These are phyloP conservation scores for Penicillium chermesinum DNA, from an alignment of 495 filamentous ascomycete genomes.

Conservation along the genomic window DNA sequence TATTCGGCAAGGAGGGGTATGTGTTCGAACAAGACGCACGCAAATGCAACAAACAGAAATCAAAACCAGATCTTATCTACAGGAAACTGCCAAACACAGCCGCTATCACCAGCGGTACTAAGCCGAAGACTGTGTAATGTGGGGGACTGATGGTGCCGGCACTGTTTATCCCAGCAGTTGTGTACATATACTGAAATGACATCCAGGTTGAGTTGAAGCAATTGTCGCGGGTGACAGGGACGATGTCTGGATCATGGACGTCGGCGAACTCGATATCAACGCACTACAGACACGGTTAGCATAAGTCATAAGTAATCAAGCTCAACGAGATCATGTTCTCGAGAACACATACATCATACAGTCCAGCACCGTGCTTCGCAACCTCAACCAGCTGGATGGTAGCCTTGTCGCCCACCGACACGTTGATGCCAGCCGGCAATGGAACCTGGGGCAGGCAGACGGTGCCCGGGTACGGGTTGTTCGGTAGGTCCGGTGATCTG, in stretches of 20 bases:
- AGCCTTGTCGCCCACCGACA: constrained; percentile 78
- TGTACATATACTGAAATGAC: constrained; percentile 71
- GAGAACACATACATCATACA: constrained; percentile 82
- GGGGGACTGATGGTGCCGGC: constrained; percentile 25
- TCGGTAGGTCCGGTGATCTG: constrained; percentile 78
- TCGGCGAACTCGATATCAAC: constrained; percentile 84
- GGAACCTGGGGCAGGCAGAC: constrained; percentile 89
- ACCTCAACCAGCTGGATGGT: constrained; percentile 92
- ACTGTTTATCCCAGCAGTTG: constrained; percentile 45
- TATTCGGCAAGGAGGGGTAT: constrained; percentile 17
- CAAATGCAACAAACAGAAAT: constrained; percentile 8
- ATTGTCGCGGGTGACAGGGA: constrained; percentile 67
- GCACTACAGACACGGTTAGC: constrained; percentile 55
- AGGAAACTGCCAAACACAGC: constrained; percentile 20
- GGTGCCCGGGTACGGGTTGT: constrained; percentile 75
- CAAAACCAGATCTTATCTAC: constrained; percentile 17
- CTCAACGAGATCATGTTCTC: not conserved
- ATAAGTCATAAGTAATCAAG: too few relatives aligned
- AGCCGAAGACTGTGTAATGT: constrained; percentile 6
- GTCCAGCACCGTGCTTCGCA: constrained; percentile 80
- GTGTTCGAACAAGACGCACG: constrained; percentile 14
- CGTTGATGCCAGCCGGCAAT: constrained; percentile 66
- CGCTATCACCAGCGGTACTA: constrained; percentile 24
- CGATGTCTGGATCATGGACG: constrained; percentile 55
- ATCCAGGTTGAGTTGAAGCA: constrained; percentile 80